A percentile compares a stretch with the other conserved stretches of the same genome.
Conservation (phyloP, 1,284 basidiomycete species). For the Macrocystidia cucumis region DNA sequence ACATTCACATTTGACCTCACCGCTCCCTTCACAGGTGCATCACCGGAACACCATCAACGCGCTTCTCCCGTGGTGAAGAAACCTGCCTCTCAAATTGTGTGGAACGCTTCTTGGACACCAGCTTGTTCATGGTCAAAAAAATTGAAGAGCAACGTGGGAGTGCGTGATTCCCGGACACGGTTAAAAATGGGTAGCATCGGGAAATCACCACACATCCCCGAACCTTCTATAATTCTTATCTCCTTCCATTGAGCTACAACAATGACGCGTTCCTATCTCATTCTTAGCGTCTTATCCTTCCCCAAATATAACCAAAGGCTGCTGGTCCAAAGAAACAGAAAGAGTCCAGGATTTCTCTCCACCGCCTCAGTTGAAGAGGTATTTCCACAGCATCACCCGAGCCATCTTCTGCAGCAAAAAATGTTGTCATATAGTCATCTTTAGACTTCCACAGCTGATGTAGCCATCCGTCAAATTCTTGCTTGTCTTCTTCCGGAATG, state of each 20-base stretch:
- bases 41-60: conserved; percentile 74
- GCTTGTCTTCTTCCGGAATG: conserved; percentile 61
- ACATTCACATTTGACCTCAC: conserved; percentile 9
- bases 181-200: no score
- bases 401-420: conserved; percentile 30
- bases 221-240: no score
- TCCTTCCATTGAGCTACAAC: no score
- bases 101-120: conserved; percentile 92
- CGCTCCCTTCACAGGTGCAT: conserved; percentile 64
- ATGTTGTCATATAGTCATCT: conserved; percentile 66
- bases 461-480: conserved; percentile 80
- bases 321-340: conserved; percentile 67
- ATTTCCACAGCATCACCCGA: conserved; percentile 34
- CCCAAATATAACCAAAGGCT: conserved; percentile 43
- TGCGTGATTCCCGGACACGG: conserved; percentile 12
- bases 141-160: conserved; percentile 55
- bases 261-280: no score
- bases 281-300: conserved; percentile 24
- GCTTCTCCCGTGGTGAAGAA: conserved; percentile 82
- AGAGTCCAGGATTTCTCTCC: conserved; percentile 51
- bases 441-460: conserved; percentile 78
- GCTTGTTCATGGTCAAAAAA: conserved; percentile 77
- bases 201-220: no score
- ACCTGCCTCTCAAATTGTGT: conserved; percentile 89
- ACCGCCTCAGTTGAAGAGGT: conserved; percentile 47